Conservation (phyloP, 192 early-diverging fungal genomes). For the Diversispora eburnea region DNA sequence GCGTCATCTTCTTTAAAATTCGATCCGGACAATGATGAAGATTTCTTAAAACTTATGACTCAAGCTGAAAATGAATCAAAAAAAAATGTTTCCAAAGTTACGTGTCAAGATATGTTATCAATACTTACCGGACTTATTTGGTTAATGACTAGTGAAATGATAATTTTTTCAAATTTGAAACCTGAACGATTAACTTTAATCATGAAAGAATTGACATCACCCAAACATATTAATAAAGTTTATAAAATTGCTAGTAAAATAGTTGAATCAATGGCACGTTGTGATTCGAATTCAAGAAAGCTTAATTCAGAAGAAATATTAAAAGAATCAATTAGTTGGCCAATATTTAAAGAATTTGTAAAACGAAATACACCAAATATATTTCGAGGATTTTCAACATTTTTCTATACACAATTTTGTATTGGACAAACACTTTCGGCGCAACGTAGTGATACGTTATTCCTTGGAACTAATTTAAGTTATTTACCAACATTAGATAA, state of each 20-base stretch:
- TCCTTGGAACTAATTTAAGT: slow-evolving; percentile 3
- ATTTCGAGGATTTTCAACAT: slow-evolving; percentile 40
- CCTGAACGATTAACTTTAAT: neutral
- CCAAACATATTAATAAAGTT: slow-evolving; percentile 2
- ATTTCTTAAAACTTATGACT: neutral
- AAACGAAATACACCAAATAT: slow-evolving; percentile 42
- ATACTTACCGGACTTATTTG: slow-evolving; percentile 16
- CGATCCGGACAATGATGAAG: neutral
- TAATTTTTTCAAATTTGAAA: neutral
- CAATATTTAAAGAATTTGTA: slow-evolving; percentile 27
- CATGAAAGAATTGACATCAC: neutral
- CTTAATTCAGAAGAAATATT: neutral
- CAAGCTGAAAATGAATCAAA: neutral
- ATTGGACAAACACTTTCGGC: slow-evolving; percentile 36
- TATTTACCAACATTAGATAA: slow-evolving; percentile 22
- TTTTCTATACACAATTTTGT: slow-evolving; percentile 45
- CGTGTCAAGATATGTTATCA: slow-evolving; percentile 5
- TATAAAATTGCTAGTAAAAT: neutral
- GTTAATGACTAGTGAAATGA: slow-evolving; percentile 16
- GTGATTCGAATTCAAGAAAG: neutral
- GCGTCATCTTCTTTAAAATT: neutral
- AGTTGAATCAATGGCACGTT: neutral
- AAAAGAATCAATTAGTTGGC: slow-evolving; percentile 1
- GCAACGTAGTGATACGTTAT: neutral
- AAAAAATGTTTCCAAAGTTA: neutral